Base-by-base conservation (phyloP, 2,329 filamentous ascomycete species). In the Fusarium musae region DNA sequence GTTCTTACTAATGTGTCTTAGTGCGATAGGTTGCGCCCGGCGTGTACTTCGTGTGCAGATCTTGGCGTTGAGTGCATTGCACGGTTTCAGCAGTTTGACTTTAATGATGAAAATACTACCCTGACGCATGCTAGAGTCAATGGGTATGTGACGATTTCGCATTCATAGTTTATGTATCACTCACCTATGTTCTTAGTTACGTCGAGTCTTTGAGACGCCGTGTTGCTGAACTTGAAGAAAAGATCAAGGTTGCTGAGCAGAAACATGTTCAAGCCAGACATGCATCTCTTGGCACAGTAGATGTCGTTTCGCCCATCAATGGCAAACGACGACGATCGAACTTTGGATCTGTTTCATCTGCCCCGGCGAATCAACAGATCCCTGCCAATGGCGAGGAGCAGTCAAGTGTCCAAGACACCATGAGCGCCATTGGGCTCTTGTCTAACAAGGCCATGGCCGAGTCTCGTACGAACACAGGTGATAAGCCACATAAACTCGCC, bases 391-490 rank as follows among this genome's bases (percentile, higher is more conserved):
- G 58, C 0, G 68, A 72, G 0, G 69, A 72, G 6, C 68, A 72
- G 19, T 72, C 69, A 6, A 72, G 68, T 0, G 68, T 72, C 1
- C 63, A 72, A 30, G 69, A 72, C 2, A 72, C 69, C 3, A 68
- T 72, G 58, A 72, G 68, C n/a, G 69, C 69, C 7, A 72, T 72
- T 19, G 68, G 68, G 3, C 54, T 71, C 1, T 21, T 72, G 3
- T 72, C 68, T 2, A 72, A 72, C 1, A 68, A 72, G 5, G 69
- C 69, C 0, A 72, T 72, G 69, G 69, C 69, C 0, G 69, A 72
- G 15, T 66, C 69, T 16, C 58, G 69, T 1, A 64, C 40, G 0
- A 68, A 67, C 1, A 46, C 47, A 2, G 43, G 68, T 2, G 52
- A 60, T 5, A 44, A 34, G 8, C 68, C 63, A 3, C 63, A 72